phyloP scores from a whole-genome alignment of 1,284 basidiomycete genomes.

The Trichosporon sp. region DNA sequence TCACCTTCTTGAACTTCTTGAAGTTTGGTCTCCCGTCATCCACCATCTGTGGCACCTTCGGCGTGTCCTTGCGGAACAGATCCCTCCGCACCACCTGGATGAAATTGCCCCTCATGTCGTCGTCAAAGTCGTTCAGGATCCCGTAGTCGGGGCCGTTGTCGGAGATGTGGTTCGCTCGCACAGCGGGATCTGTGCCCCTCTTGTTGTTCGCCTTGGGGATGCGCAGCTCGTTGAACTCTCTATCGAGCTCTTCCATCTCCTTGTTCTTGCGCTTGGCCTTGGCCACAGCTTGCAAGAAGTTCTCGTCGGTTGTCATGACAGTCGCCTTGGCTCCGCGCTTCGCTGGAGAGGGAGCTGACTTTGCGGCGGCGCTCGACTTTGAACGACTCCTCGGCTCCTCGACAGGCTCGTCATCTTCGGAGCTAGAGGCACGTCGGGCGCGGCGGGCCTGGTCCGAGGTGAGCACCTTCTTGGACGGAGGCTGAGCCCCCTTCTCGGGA shows the following conservation, averaged over 20 bases:
- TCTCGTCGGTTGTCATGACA: constrained; percentile 32
- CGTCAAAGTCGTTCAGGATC: constrained; percentile 65
- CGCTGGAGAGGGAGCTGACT: not conserved
- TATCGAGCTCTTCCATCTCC: constrained; percentile 61
- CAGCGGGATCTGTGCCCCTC: constrained; percentile 21
- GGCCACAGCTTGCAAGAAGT: constrained; percentile 39
- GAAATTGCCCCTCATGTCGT: constrained; percentile 72
- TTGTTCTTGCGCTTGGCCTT: constrained; percentile 30
- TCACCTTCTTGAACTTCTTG: constrained; percentile 79
- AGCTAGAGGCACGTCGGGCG: not conserved
- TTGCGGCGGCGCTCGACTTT: not conserved
- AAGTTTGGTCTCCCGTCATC: constrained; percentile 64
- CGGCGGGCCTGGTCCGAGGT: not conserved
- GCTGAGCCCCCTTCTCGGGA: not conserved
- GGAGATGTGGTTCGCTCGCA: not conserved
- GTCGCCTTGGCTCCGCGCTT: constrained; percentile 9
- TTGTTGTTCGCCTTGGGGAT: constrained; percentile 64
- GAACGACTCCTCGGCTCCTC: not conserved
- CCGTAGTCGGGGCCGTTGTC: constrained; percentile 26
- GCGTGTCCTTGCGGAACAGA: constrained; percentile 51
- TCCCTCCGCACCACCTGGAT: constrained; percentile 62
- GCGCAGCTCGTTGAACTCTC: constrained; percentile 73
- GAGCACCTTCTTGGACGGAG: not conserved
- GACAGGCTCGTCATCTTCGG: constrained; percentile 25
- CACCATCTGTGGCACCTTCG: constrained; percentile 19